These are phyloP conservation scores for Gossypium raimondii DNA, from an alignment of 345 rosid genomes.

Conservation along the genomic window DNA sequence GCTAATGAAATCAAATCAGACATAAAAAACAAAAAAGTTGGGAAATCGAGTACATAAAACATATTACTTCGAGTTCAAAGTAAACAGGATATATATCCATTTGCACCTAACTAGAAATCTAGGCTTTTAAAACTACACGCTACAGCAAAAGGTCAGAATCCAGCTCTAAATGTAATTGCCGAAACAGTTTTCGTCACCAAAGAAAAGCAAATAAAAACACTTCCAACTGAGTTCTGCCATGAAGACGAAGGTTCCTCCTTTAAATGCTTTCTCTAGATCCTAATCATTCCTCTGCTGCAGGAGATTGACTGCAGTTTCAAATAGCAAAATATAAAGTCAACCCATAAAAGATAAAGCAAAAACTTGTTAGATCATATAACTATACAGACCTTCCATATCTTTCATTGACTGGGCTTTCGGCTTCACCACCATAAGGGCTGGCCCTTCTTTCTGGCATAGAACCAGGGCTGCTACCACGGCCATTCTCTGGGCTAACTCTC, in stretches of 20 bases:
- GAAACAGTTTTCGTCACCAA: not conserved
- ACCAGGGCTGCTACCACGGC: conserved; percentile 40
- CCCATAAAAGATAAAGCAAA: not conserved
- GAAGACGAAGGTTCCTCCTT: not conserved
- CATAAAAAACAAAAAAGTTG: not conserved
- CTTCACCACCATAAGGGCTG: conserved; percentile 43
- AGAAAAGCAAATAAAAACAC: too few relatives aligned
- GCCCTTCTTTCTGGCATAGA: conserved; percentile 40
- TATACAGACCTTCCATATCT: conserved; percentile 40
- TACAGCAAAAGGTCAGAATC: not conserved
- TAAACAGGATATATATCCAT: not conserved
- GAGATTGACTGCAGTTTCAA: conserved; percentile 11
- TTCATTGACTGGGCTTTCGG: conserved; percentile 52
- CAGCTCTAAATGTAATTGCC: not conserved
- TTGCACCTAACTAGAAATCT: conserved; percentile 10
- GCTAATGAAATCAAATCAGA: not conserved
- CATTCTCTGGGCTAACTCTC: conserved; percentile 34
- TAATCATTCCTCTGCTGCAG: conserved; percentile 15
- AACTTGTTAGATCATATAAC: not conserved
- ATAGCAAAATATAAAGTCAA: not conserved
- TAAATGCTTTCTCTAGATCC: not conserved
- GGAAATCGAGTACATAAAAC: not conserved
- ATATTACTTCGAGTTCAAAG: too few relatives aligned
- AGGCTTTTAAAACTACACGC: not conserved
- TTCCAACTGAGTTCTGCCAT: not conserved